These are phyloP conservation scores for Aspergillus sp. DNA, from an alignment of 2,329 filamentous ascomycete species.

Conservation along the genomic window DNA sequence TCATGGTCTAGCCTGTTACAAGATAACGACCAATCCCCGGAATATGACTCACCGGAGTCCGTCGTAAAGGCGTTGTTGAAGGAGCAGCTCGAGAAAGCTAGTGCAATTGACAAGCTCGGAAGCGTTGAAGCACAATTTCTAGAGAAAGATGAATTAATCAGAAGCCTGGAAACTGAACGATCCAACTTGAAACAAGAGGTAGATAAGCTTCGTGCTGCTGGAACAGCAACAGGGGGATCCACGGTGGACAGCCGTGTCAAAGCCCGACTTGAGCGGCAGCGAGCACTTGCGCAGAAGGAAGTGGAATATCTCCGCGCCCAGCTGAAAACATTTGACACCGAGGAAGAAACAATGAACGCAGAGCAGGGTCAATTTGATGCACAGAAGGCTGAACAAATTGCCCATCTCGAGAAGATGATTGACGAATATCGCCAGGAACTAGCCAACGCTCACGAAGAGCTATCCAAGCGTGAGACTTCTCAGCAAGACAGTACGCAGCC, in stretches of 20 bases:
- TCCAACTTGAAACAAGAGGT: constrained; percentile 64
- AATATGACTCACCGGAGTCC: constrained; percentile 85
- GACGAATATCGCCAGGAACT: constrained; percentile 84
- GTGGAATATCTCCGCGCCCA: constrained; percentile 92
- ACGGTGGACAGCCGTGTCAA: constrained; percentile 66
- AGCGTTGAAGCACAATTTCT: constrained; percentile 73
- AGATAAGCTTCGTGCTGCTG: constrained; percentile 63
- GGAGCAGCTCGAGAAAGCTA: constrained; percentile 76
- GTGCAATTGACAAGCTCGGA: constrained; percentile 78
- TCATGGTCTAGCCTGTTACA: constrained; percentile 87
- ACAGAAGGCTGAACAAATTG: constrained; percentile 70
- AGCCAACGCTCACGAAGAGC: constrained; percentile 68
- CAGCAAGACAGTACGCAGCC: constrained; percentile 44
- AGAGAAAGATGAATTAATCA: constrained; percentile 75
- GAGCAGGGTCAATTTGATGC: constrained; percentile 72
- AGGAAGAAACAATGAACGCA: constrained; percentile 78
- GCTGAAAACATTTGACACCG: constrained; percentile 80
- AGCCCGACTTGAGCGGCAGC: constrained; percentile 79
- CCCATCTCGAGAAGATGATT: constrained; percentile 80
- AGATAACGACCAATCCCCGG: constrained; percentile 61
- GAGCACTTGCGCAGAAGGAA: constrained; percentile 82
- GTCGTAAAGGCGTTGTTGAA: constrained; percentile 81
- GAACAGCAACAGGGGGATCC: constrained; percentile 37
- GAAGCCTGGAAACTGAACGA: constrained; percentile 69
- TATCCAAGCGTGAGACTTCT: constrained; percentile 63